Evolutionary conservation across 108 stramenopile genomes (phyloP).

Genomic region (Schizochytrium sp.): DNA sequence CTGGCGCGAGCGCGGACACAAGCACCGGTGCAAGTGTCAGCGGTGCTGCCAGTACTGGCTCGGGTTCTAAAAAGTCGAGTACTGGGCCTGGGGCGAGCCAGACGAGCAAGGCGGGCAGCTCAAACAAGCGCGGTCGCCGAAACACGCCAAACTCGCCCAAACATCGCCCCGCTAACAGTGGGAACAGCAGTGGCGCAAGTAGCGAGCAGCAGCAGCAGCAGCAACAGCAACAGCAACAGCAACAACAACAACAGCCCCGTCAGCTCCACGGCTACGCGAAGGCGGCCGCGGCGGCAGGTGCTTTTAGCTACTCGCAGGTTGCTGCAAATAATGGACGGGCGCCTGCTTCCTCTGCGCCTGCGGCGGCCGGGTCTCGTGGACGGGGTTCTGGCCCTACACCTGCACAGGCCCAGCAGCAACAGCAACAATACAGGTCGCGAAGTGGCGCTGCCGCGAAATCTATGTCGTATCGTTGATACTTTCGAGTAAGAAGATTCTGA

Average conservation of each 20-base stretch:
- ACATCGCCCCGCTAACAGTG: neutral
- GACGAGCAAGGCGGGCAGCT: neutral
- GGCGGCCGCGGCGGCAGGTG: neutral
- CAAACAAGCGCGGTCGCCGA: neutral
- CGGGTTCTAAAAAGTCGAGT: neutral
- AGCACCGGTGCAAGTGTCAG: too few species aligned
- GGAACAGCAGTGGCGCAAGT: too few species aligned
- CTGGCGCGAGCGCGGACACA: neutral
- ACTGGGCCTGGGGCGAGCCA: neutral
- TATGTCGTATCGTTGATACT: neutral
- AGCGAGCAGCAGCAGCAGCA: neutral
- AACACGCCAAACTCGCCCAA: neutral
- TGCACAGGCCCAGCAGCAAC: neutral
- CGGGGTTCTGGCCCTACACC: neutral
- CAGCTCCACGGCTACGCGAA: neutral
- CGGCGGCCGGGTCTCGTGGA: neutral
- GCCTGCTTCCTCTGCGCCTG: neutral
- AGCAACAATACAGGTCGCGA: neutral
- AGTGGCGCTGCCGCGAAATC: neutral
- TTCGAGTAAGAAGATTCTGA: too few species aligned
- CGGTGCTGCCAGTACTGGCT: neutral
- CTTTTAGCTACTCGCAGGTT: neutral
- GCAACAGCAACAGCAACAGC: neutral
- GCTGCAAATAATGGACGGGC: neutral
- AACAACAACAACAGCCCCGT: neutral